A percentile compares a stretch with the other conserved stretches of the same genome.
Evolutionary conservation across 495 filamentous ascomycete genomes (phyloP).

Genomic region (Penicillium soppii): DNA sequence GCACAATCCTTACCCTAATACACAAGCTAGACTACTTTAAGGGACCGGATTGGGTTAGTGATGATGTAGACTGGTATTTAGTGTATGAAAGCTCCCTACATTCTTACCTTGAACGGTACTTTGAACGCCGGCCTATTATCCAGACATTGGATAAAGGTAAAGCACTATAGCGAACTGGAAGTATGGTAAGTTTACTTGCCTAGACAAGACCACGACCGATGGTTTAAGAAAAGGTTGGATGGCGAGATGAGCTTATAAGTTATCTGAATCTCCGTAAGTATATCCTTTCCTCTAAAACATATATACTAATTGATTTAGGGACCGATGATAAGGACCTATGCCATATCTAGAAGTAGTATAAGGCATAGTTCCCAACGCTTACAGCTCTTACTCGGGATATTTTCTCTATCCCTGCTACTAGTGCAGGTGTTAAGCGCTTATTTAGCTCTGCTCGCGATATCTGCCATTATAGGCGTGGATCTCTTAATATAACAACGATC

Average conservation of each 20-base stretch:
- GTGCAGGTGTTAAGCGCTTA: neutral
- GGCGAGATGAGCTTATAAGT: neutral
- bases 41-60: neutral
- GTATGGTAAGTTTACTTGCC: neutral
- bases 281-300: neutral
- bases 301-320: neutral
- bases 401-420: neutral
- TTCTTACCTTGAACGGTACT: neutral
- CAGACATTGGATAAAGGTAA: neutral
- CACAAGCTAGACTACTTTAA: neutral
- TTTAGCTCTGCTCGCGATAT: neutral
- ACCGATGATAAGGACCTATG: neutral
- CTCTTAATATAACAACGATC: neutral
- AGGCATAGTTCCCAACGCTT: neutral
- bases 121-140: neutral
- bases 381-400: neutral
- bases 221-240: neutral
- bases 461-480: neutral
- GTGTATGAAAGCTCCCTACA: neutral
- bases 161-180: neutral
- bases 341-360: neutral
- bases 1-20: neutral
- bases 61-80: neutral
- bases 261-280: neutral
- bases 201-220: neutral